A percentile compares a stretch with the other conserved stretches of the same genome.
Evolutionary conservation across 257 asterid genomes (phyloP).

Genomic region (Lantana camara): DNA sequence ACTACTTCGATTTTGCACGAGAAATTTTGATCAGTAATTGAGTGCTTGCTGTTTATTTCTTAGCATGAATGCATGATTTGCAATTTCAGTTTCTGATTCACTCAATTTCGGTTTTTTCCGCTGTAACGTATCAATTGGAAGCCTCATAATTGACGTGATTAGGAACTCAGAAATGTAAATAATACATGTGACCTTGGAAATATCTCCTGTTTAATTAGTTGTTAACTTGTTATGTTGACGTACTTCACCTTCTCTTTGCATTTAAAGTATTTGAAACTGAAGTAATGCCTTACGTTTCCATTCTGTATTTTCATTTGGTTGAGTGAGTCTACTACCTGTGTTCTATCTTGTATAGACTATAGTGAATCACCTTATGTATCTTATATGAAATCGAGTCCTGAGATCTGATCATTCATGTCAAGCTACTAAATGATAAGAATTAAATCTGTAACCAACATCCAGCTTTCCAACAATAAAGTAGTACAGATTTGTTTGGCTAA

Average conservation of each 20-base stretch:
- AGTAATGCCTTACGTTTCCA: too few species aligned
- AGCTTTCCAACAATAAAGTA: neutral
- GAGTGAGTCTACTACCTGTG: too few species aligned
- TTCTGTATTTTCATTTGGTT: too few species aligned
- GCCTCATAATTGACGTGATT: neutral
- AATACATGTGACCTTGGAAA: too few species aligned
- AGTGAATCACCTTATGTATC: too few species aligned
- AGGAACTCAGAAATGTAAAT: too few species aligned
- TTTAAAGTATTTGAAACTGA: too few species aligned
- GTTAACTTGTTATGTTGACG: neutral
- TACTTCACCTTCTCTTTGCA: constrained; percentile 5
- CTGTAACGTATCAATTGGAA: neutral
- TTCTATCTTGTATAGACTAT: neutral
- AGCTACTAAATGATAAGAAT: neutral
- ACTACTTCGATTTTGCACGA: neutral
- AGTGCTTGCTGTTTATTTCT: neutral
- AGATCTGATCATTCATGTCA: constrained; percentile 1
- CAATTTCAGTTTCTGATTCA: neutral
- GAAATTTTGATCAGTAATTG: neutral
- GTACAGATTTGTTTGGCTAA: neutral
- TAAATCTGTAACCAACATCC: neutral
- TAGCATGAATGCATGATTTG: neutral
- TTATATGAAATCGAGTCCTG: constrained; percentile 3
- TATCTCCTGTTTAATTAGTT: neutral
- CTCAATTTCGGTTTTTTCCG: neutral